Evolutionary conservation across 352 stramenopile genomes (phyloP).

Genomic region (Globisporangium carolinianum): DNA sequence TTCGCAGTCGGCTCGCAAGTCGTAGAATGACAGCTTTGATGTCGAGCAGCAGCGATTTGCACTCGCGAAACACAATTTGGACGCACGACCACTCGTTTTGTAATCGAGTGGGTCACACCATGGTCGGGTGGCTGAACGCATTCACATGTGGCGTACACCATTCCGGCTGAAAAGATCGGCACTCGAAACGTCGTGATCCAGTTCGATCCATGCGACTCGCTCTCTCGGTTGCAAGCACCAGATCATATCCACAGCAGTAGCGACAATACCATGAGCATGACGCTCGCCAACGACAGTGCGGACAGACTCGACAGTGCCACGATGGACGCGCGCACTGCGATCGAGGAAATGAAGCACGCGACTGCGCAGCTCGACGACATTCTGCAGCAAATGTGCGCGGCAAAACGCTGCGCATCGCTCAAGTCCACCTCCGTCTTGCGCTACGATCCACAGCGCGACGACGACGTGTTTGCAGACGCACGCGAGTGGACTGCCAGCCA

Average conservation of each 20-base stretch:
- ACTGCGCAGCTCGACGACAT: slow-evolving; percentile 37
- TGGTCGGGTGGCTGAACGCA: too few species aligned
- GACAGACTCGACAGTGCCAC: not conserved
- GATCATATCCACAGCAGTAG: not conserved
- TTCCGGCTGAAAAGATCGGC: not conserved
- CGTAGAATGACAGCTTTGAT: too few species aligned
- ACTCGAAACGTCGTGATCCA: not conserved
- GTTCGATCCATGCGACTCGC: too few species aligned
- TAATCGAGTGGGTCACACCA: too few species aligned
- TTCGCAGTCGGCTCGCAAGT: too few species aligned
- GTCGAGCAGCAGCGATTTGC: too few species aligned
- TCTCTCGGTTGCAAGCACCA: too few species aligned
- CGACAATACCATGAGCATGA: not conserved
- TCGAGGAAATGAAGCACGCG: slow-evolving; percentile 23
- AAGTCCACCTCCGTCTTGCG: not conserved
- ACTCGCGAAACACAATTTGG: too few species aligned
- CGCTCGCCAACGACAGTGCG: not conserved
- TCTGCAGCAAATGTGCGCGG: slow-evolving; percentile 32
- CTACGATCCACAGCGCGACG: not conserved
- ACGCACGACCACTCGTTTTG: too few species aligned
- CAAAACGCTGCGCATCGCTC: not conserved
- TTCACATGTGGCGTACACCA: too few species aligned
- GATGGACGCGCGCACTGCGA: not conserved
- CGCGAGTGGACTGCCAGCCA: not conserved
- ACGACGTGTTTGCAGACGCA: slow-evolving; percentile 4